phyloP scores from a whole-genome alignment of 2,329 filamentous ascomycete species.

The Paradendryphiella salina region DNA sequence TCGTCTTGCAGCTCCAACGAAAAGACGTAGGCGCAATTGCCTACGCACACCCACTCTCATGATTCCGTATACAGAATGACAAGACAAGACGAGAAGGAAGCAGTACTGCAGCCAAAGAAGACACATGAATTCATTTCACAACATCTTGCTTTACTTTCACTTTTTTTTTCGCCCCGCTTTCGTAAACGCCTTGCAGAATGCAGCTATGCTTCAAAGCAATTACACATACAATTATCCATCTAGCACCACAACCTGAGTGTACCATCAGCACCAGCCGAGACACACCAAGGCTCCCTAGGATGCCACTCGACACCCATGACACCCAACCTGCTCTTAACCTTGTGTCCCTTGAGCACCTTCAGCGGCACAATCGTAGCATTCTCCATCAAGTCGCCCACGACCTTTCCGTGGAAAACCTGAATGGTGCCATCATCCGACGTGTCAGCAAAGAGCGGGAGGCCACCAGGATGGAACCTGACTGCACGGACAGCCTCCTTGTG shows the following conservation, averaged over 20 bases:
- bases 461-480: slow-evolving; percentile 81
- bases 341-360: slow-evolving; percentile 90
- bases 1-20: too few species aligned
- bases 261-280: slow-evolving; percentile 92
- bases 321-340: slow-evolving; percentile 80
- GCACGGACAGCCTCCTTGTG: slow-evolving; percentile 88
- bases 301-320: slow-evolving; percentile 97
- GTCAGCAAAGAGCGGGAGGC: slow-evolving; percentile 85
- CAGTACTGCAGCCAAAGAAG: too few species aligned
- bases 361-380: slow-evolving; percentile 95
- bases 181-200: background rate
- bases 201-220: background rate
- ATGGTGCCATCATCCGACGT: slow-evolving; percentile 92
- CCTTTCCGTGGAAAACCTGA: slow-evolving; percentile 96
- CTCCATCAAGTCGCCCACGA: slow-evolving; percentile 91
- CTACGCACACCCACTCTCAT: too few species aligned
- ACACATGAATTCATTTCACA: too few species aligned
- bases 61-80: too few species aligned
- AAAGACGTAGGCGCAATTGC: too few species aligned
- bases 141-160: background rate
- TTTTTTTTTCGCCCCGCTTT: background rate
- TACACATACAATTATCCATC: background rate
- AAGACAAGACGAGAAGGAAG: too few species aligned
- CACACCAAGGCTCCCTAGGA: slow-evolving; percentile 87
- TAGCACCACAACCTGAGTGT: slow-evolving; percentile 81